Conservation (phyloP, 345 rosid genomes). For the Aquilaria malaccensis region DNA sequence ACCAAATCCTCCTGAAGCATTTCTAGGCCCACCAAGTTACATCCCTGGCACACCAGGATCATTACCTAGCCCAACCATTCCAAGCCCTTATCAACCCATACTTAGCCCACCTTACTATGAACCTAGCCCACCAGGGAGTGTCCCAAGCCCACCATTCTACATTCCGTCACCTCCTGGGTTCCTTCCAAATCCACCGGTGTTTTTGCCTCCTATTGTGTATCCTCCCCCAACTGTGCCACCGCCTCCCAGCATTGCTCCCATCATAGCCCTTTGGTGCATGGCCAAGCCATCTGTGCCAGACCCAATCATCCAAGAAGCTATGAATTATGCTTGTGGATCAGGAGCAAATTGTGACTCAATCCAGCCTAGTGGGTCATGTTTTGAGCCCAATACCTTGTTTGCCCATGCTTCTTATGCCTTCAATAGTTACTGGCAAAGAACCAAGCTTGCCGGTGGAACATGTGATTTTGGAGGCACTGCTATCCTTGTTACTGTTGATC, state of each 20-base stretch:
- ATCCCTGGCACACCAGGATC: constrained; percentile 22
- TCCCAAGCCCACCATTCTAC: constrained; percentile 28
- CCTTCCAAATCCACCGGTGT: constrained; percentile 39
- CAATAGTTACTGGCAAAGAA: constrained; percentile 91
- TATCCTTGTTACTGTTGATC: constrained; percentile 84
- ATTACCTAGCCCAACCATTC: constrained; percentile 6
- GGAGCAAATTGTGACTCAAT: constrained; percentile 83
- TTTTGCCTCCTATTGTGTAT: constrained; percentile 66
- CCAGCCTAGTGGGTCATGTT: constrained; percentile 62
- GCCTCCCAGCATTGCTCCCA: constrained; percentile 29
- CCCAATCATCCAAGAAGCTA: constrained; percentile 87
- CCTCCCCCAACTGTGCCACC: constrained; percentile 68
- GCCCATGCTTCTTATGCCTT: constrained; percentile 92
- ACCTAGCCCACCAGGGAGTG: constrained; percentile 23
- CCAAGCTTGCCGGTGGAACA: constrained; percentile 61
- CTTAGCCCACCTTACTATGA: constrained; percentile 37
- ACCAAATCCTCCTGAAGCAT: too few relatives aligned
- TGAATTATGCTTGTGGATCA: constrained; percentile 89
- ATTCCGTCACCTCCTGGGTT: constrained; percentile 33
- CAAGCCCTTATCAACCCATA: constrained; percentile 21
- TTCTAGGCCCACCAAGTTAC: constrained; percentile 28
- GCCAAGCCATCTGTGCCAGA: constrained; percentile 95
- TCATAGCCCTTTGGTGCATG: constrained; percentile 73
- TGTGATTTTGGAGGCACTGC: constrained; percentile 98
- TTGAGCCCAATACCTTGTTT: constrained; percentile 61